phyloP scores from a whole-genome alignment of 371 early-diverging fungal genomes.

The Apophysomyces sp. region DNA sequence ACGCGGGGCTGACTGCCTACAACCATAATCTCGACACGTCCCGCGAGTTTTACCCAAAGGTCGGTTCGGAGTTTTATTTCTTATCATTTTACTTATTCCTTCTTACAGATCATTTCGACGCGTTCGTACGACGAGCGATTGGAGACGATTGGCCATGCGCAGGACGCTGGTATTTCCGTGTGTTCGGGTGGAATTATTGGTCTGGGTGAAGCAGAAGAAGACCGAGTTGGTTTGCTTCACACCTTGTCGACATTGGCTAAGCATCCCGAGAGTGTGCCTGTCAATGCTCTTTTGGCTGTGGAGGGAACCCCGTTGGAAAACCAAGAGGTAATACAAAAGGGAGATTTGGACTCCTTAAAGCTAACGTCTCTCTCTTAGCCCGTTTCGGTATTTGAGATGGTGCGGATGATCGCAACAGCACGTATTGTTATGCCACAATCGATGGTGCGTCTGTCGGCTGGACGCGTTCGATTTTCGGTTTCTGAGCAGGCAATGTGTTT shows the following conservation, averaged over 20 bases:
- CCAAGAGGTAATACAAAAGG: conserved; percentile 51
- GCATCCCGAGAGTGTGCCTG: conserved; percentile 86
- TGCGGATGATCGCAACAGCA: conserved; percentile 86
- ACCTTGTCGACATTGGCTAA: conserved; percentile 73
- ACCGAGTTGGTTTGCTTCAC: conserved; percentile 79
- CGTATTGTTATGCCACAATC: conserved; percentile 84
- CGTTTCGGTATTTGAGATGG: conserved; percentile 86
- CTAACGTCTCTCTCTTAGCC: conserved; percentile 34
- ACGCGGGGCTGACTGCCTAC: conserved; percentile 88
- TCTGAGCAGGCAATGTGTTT: conserved; percentile 81
- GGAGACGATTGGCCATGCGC: conserved; percentile 74
- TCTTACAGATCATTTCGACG: conserved; percentile 72
- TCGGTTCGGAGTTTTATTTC: conserved; percentile 12
- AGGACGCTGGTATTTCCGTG: conserved; percentile 83
- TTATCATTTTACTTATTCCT: background rate
- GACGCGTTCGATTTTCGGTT: conserved; percentile 75
- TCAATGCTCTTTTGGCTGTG: conserved; percentile 84
- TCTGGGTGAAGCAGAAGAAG: conserved; percentile 74
- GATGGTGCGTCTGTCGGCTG: conserved; percentile 87
- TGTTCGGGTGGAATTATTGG: conserved; percentile 92
- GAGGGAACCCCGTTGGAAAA: conserved; percentile 81
- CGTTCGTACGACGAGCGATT: conserved; percentile 83
- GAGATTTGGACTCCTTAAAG: background rate
- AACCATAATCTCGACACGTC: conserved; percentile 90
- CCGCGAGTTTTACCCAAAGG: conserved; percentile 81